Evolutionary conservation across 2,329 filamentous ascomycete species (phyloP), one percentile per base, ranked within the genome.

Genomic region (Trichoderma koningii): DNA sequence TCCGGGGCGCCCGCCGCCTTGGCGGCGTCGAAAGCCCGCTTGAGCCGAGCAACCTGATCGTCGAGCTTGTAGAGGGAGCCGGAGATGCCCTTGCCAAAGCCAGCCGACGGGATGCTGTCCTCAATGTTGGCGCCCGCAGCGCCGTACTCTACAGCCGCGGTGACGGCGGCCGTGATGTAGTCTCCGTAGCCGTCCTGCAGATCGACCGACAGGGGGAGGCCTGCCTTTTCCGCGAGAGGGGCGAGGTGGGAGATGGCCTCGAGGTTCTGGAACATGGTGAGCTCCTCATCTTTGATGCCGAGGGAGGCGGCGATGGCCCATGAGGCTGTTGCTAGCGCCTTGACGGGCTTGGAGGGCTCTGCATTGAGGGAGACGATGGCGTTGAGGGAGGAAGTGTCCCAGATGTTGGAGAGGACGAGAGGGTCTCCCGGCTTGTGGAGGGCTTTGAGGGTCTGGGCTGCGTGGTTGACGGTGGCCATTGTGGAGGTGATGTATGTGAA

Each of bases 111-210:
- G 23, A 75, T 71, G 55, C 73, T 78, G 64, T 89, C 86, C 66
- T 88, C 86, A 3, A 89, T 77, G 69, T 89, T 89, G 55, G 81
- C 82, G 0, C 86, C 85, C 1, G 83, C 82, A 0, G 78, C 85
- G 0, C 85, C 86, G 0, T 81, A 66, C 3, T 76, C 71, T n/a
- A 88, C 79, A 1, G 82, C 76, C 2, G 70, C 71, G 6, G 73
- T 71, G 2, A 87, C 76, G 0, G 77, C 81, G 5, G 80, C 77
- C 5, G 75, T 78, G 2, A 85, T 77, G 21, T 71, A 70, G 2
- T 78, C 73, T 2, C 81, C 82, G 67, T 87, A 89, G 0, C 85
- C 86, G 69, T 89, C 86, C 72, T 88, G 85, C 2, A 88, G 71
- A 69, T 89, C 86, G 5, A 82, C 83, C 0, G 82, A 84, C 0